Base-by-base conservation (phyloP, 1,139 yeast genomes). In the Kodamaea derodonti region DNA sequence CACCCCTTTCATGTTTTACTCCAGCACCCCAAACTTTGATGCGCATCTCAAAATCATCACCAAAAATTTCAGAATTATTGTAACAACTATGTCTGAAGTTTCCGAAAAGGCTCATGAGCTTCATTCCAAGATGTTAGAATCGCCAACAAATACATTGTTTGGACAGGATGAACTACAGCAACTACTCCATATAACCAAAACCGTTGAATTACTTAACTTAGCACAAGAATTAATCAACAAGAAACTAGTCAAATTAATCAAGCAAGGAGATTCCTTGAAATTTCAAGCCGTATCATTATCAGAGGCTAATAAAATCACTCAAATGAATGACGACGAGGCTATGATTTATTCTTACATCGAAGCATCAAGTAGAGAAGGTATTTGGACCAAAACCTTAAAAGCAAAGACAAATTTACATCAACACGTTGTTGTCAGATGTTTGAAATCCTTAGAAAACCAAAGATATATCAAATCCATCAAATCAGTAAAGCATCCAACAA, bases 311-410 rank as follows among this genome's bases (percentile, higher is more conserved):
- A 84, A 82, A 51, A 77, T 84, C 43, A 69, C 80, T 24, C 72
- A 77, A 27, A 87, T 92, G 95, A 57, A 75, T 12, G 78, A 80
- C 14, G 99, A 94, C 51, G 98, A 94, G 59, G 84, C 92, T 24
- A 79, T 92, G 77, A 84, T 92, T 25, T 94, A 90, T 56, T 80
- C 92, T 0, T 81, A 87, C 53, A 92, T 92, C 45, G 95, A 86
- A 52, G 95, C 95, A 0, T 77, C 95, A 6, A 95, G 94, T 3
- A 74, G 97, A 56, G 97, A 90, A 58, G 97, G 97, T 32, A 83
- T 84, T 34, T 92, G 98, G 98, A 86, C 95, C 13, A 88, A 88
- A 60, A 87, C 95, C 9, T 78, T 92, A 48, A 87, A 87, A 54
- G 87, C 94, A 14, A 82, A 84, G 52, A 86, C 97, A 15, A 92